phyloP scores from a whole-genome alignment of 2,329 filamentous ascomycete genomes.

The Cladosporium phlei region DNA sequence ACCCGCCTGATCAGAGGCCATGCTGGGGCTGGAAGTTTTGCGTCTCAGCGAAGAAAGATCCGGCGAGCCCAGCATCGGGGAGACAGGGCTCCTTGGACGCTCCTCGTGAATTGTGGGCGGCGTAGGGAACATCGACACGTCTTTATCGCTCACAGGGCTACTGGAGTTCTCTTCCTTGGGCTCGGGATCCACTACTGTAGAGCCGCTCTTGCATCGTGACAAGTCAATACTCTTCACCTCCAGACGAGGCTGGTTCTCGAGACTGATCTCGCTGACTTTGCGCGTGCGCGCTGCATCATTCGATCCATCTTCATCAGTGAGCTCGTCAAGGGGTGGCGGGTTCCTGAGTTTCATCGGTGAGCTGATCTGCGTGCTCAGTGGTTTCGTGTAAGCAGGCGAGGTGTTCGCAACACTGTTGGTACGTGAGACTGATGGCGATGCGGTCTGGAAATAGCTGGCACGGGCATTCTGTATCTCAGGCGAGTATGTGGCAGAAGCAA shows the following conservation, averaged over 20 bases:
- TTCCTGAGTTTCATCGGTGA: slow-evolving; percentile 4
- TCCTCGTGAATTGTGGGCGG: slow-evolving; percentile 8
- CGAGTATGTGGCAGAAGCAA: slow-evolving; percentile 8
- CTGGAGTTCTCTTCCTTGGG: slow-evolving; percentile 11
- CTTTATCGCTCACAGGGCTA: neutral
- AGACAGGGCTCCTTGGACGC: slow-evolving; percentile 8
- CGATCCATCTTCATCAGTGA: neutral
- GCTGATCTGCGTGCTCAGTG: slow-evolving; percentile 1
- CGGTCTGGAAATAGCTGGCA: slow-evolving; percentile 14
- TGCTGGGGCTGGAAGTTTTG: slow-evolving; percentile 9
- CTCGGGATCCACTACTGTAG: neutral
- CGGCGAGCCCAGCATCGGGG: neutral
- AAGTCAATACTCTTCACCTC: slow-evolving; percentile 31
- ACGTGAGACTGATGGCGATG: slow-evolving; percentile 7
- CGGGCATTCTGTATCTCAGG: slow-evolving; percentile 11
- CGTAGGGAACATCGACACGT: slow-evolving; percentile 2
- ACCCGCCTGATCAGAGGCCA: neutral
- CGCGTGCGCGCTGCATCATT: slow-evolving; percentile 17
- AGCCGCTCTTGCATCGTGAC: slow-evolving; percentile 14
- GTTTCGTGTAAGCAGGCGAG: neutral
- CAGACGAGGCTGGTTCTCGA: slow-evolving; percentile 30
- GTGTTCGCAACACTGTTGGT: neutral
- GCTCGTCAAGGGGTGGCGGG: neutral
- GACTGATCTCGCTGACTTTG: slow-evolving; percentile 32
- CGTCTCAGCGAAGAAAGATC: neutral